Base-by-base conservation (phyloP, 495 filamentous ascomycete genomes). In the Penicillium alfredii region DNA sequence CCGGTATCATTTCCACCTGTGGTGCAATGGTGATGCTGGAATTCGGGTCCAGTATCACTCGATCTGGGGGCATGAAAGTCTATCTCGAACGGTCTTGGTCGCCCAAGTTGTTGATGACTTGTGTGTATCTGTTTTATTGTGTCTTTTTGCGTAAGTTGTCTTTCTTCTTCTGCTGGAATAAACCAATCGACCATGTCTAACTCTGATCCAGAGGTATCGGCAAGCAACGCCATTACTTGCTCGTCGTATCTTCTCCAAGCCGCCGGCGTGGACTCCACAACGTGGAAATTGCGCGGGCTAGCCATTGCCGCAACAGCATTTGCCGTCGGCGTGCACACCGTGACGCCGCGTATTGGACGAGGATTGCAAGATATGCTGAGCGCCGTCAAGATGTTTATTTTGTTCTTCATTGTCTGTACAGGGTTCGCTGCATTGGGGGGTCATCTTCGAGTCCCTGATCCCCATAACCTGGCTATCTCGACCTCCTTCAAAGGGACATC, bases 41-140 rank as follows among this genome's bases (percentile, higher is more conserved):
- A 46, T 80, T 77, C 45, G 81, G 80, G 3, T 77, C 67, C 49
- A 79, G 80, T 68, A 64, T 83, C 33, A 80, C 81, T 9, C 58
- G 77, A 13, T 77, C 72, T 2, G 80, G 82, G 4, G 81, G 80
- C 9, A 69, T 74, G 27, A 85, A 85, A 52, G 75, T 85, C 16
- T 88, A 88, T 44, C 74, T 86, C 23, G 81, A 88, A 44, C 40
- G 46, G 8, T 49, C 49, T 3, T 56, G 43, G 25, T 42, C 49
- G 22, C 81, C 82, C 0, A 71, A 71, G n/a, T 76, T 81, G 37
- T 58, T 87, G 12, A 73, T 74, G 1, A 78, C 79, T 4, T 56
- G 53, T 26, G 34, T 52, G 1, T 56, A 56, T 28, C 37, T 56
- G 11, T 53, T 56, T 15, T 56, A 50, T 29, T 56, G 53, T 30